These are phyloP conservation scores for Botrytis tulipae DNA, from an alignment of 2,329 filamentous ascomycete genomes.

Conservation along the genomic window DNA sequence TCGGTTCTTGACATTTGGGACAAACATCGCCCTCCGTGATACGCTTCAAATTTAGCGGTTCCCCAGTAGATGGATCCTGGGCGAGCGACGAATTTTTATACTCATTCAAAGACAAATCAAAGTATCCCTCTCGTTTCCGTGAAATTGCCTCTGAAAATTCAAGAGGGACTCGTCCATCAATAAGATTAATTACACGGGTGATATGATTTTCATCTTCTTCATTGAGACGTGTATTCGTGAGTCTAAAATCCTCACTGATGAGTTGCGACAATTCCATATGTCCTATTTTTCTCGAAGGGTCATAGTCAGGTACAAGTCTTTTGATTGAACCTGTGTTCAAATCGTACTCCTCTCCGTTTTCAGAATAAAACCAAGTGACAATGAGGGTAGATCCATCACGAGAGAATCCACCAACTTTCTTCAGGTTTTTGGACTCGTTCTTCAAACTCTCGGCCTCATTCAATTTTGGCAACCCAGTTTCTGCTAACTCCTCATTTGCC, in stretches of 20 bases:
- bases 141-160: not conserved
- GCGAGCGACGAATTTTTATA: conserved; percentile 28
- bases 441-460: not conserved
- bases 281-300: conserved; percentile 51
- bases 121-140: not conserved
- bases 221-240: not conserved
- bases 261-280: not conserved
- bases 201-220: not conserved
- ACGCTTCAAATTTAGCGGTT: conserved; percentile 61
- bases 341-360: conserved; percentile 35
- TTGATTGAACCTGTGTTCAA: conserved; percentile 66
- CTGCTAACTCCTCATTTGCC: conserved; percentile 84
- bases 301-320: conserved; percentile 62
- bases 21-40: conserved; percentile 69
- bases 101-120: not conserved
- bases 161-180: conserved; percentile 12
- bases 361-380: conserved; percentile 55
- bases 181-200: not conserved
- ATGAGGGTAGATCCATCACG: conserved; percentile 67
- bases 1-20: conserved; percentile 63
- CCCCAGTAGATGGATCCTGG: conserved; percentile 41
- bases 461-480: conserved; percentile 22
- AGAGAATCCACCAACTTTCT: conserved; percentile 52
- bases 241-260: not conserved
- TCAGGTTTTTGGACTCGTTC: conserved; percentile 46